These are phyloP conservation scores for Schizothecium vesticola DNA, from an alignment of 495 filamentous ascomycete genomes.

Conservation along the genomic window DNA sequence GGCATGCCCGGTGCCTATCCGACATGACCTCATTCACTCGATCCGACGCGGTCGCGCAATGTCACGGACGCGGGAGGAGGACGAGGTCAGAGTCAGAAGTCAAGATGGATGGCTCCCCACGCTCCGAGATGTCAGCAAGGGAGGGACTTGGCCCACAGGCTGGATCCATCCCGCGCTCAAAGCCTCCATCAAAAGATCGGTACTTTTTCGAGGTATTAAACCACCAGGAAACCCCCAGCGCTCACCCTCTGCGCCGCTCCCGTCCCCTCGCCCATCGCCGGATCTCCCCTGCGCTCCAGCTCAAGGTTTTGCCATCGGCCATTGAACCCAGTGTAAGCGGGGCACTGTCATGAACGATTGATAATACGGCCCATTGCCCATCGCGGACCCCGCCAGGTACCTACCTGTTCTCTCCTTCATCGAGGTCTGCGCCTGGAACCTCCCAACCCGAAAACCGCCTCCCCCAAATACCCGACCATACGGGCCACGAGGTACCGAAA, in stretches of 20 bases:
- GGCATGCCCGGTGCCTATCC: not conserved
- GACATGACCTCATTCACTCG: not conserved
- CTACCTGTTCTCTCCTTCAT: not conserved
- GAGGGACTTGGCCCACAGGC: not conserved
- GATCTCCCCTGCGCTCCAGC: not conserved
- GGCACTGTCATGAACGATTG: conserved; percentile 28
- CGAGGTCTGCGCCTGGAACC: not conserved
- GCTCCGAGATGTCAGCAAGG: conserved; percentile 1
- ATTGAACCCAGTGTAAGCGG: conserved; percentile 10
- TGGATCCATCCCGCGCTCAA: conserved; percentile 7
- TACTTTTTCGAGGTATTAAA: conserved; percentile 6
- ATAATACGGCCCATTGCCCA: conserved; percentile 19
- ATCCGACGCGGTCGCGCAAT: not conserved
- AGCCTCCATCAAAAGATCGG: conserved; percentile 1
- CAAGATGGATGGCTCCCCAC: conserved; percentile 5
- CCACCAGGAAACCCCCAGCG: conserved; percentile 2
- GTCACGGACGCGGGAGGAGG: not conserved
- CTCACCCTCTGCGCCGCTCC: not conserved
- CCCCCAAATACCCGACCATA: not conserved
- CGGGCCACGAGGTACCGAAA: conserved; percentile 4
- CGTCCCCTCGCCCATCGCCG: conserved; percentile 1
- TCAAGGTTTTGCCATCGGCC: not conserved
- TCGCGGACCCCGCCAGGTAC: conserved; percentile 21
- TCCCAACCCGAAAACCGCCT: not conserved
- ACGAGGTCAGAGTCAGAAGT: not conserved